These are phyloP conservation scores for Talaromyces sp. DNA, from an alignment of 2,329 filamentous ascomycete species.

Conservation along the genomic window DNA sequence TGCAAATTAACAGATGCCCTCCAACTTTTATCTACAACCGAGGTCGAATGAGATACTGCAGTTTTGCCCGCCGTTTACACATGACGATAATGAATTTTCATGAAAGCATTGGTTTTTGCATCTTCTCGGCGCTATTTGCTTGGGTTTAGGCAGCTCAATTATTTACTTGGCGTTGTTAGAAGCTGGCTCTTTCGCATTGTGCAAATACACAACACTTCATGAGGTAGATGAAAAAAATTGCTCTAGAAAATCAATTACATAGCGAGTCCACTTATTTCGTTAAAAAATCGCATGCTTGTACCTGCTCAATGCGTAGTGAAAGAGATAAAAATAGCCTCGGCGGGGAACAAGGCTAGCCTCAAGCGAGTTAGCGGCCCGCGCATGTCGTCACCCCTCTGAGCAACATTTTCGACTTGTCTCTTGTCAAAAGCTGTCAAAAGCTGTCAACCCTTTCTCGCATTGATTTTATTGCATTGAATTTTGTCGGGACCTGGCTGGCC, in stretches of 20 bases:
- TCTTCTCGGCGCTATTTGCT: background rate
- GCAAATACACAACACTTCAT: background rate
- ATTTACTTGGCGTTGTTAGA: background rate
- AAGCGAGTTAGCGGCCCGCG: background rate
- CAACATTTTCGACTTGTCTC: background rate
- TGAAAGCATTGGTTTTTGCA: background rate
- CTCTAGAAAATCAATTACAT: background rate
- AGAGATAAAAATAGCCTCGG: background rate
- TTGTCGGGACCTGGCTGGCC: background rate
- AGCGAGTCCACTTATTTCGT: background rate
- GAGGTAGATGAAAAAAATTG: background rate
- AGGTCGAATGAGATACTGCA: constrained; percentile 2
- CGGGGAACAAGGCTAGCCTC: background rate
- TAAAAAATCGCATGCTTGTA: background rate
- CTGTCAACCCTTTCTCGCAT: background rate
- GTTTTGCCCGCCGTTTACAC: background rate
- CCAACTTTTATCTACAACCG: constrained; percentile 21
- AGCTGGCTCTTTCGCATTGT: background rate
- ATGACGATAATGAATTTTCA: background rate
- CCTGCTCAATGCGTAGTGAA: background rate
- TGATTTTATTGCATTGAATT: background rate
- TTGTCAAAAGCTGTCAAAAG: background rate
- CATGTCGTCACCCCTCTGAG: background rate
- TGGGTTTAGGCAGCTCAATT: background rate
- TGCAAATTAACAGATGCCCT: constrained; percentile 28